Evolutionary conservation across 371 early-diverging fungal genomes (phyloP), one percentile per base, ranked within the genome.

Genomic region (Mortierella sp.): DNA sequence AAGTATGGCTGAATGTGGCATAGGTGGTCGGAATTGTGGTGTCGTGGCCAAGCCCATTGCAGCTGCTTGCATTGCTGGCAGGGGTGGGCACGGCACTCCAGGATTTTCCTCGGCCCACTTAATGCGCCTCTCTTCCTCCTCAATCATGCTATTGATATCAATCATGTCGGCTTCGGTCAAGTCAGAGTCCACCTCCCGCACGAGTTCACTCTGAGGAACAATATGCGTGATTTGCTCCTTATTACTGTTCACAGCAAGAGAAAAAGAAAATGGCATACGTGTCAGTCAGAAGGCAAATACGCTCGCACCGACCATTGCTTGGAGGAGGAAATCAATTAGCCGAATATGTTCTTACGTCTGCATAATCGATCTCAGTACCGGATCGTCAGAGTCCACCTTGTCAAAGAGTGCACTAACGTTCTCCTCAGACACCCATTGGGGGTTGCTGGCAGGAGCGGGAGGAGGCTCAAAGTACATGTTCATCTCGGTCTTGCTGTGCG

Each of bases 401-500:
- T 24, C 72, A 60, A 82, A 82, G 8, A 82, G 75, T 5, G 38
- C 56, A 8, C 77, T 55, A 14, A 82, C 70, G 48, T 77, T 79
- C 2, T 77, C 77, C 16, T 79, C 72, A 1, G 70, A 75, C 3
- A 72, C 70, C 82, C 82, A 82, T 5, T 16, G 38, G 3, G 81
- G 81, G 6, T 71, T 74, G 8, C 12, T 41, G 29, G 56, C 49
- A 24, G 43, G 35, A 10, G 75, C 51, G 10, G 86, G 87, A 0
- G 93, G 95, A 1, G 55, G 48, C 35, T 79, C 77, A 51, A 91
- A 91, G 71, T 93, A 94, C 18, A 82, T 51, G 63, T 88, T 82
- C 86, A 91, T 83, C 38, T 93, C 91, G 1, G 73, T 74, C 71
- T 89, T 90, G 4, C 88, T 78, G 12, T 71, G 75, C 8, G 76